Conservation (phyloP, 306 rosid genomes). For the Quercus suber region DNA sequence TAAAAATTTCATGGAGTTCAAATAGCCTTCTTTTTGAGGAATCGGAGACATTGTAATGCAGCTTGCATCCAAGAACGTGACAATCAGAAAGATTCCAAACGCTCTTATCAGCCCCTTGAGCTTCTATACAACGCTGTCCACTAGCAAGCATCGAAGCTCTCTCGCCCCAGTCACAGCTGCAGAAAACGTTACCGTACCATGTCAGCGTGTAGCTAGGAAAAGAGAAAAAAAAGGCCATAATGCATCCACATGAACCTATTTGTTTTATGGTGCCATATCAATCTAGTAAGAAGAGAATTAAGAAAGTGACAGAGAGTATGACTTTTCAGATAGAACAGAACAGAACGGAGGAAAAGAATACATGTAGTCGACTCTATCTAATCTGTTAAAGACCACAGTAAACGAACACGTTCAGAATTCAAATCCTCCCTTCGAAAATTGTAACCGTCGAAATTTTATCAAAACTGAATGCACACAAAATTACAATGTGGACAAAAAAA, state of each 20-base stretch:
- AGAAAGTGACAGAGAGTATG: no score
- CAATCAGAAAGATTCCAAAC: conserved; percentile 80
- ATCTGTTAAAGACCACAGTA: no score
- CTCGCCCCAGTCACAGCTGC: conserved; percentile 80
- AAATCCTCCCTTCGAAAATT: no score
- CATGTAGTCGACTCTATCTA: no score
- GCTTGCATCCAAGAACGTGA: conserved; percentile 82
- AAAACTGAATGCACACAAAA: not conserved
- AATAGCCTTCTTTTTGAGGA: conserved; percentile 59
- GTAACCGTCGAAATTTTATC: no score
- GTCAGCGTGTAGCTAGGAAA: conserved; percentile 22
- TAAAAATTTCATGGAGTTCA: conserved; percentile 90
- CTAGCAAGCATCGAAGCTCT: conserved; percentile 56
- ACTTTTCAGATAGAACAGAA: no score
- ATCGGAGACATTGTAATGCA: conserved; percentile 46
- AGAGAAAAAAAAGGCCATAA: not conserved
- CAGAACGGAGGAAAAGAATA: no score
- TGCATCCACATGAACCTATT: no score
- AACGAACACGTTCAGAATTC: no score
- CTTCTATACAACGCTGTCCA: conserved; percentile 35
- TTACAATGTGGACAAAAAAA: not conserved
- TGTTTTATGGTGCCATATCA: no score
- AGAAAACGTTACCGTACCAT: conserved; percentile 6
- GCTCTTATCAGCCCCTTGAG: conserved; percentile 30
- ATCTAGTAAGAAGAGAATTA: no score